Evolutionary conservation across 1,284 basidiomycete species (phyloP).

Genomic region (Gastroboletus turbinatus): DNA sequence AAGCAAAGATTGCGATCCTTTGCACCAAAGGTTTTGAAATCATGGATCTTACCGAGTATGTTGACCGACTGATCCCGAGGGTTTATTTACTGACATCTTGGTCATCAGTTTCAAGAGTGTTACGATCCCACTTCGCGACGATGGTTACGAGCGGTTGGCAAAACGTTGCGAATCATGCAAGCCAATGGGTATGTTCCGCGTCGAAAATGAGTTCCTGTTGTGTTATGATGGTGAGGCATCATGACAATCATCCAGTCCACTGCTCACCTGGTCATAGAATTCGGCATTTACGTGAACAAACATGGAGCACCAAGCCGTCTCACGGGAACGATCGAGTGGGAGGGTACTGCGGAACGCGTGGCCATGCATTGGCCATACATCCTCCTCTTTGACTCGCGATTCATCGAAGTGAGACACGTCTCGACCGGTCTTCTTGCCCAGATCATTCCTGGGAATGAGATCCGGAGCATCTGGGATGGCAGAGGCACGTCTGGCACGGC

Average conservation of each 20-base stretch:
- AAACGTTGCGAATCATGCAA: slow-evolving; percentile 81
- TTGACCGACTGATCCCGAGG: slow-evolving; percentile 11
- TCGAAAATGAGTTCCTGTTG: slow-evolving; percentile 87
- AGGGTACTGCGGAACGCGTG: slow-evolving; percentile 85
- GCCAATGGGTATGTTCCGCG: slow-evolving; percentile 92
- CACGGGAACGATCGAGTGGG: slow-evolving; percentile 88
- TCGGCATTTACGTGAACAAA: slow-evolving; percentile 87
- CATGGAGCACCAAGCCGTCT: slow-evolving; percentile 82
- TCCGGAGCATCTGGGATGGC: slow-evolving; percentile 88
- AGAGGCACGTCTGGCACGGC: slow-evolving; percentile 52
- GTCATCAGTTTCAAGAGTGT: slow-evolving; percentile 77
- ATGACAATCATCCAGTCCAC: background rate
- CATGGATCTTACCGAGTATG: slow-evolving; percentile 89
- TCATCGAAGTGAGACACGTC: slow-evolving; percentile 91
- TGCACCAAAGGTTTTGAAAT: slow-evolving; percentile 96
- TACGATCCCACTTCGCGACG: slow-evolving; percentile 80
- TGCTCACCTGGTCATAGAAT: slow-evolving; percentile 54
- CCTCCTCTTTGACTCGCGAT: slow-evolving; percentile 86
- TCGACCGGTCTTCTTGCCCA: slow-evolving; percentile 85
- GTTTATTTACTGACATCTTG: slow-evolving; percentile 4
- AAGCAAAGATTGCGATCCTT: slow-evolving; percentile 87
- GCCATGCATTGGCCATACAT: slow-evolving; percentile 89
- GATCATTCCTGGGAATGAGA: slow-evolving; percentile 81
- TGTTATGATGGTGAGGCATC: slow-evolving; percentile 80
- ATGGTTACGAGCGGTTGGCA: slow-evolving; percentile 69